These are phyloP conservation scores for Penicillium riverlandense DNA, from an alignment of 495 filamentous ascomycete species.

Conservation along the genomic window DNA sequence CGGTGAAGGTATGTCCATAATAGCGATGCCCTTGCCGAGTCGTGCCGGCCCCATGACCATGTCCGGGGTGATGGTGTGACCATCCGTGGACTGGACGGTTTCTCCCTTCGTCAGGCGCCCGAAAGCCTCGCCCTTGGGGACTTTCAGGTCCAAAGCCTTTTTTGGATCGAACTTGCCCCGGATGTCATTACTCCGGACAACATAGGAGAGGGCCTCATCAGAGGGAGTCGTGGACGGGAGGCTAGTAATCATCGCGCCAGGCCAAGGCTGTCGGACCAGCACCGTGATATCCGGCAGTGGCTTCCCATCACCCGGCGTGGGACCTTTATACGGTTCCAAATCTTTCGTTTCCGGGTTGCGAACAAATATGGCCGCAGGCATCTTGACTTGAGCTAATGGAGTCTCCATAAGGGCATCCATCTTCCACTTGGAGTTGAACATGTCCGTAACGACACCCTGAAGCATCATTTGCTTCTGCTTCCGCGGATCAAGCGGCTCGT, in stretches of 20 bases:
- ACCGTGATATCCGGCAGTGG: slow-evolving; percentile 61
- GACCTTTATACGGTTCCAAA: slow-evolving; percentile 60
- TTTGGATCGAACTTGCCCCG: slow-evolving; percentile 71
- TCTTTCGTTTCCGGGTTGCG: slow-evolving; percentile 57
- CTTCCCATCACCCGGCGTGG: slow-evolving; percentile 43
- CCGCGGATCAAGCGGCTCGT: slow-evolving; percentile 13
- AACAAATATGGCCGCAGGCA: slow-evolving; percentile 64
- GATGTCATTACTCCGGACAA: slow-evolving; percentile 64
- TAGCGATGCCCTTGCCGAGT: slow-evolving; percentile 59
- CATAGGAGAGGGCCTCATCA: slow-evolving; percentile 69
- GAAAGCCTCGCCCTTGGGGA: slow-evolving; percentile 46
- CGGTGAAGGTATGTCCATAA: slow-evolving; percentile 67
- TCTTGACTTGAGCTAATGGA: slow-evolving; percentile 54
- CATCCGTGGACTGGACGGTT: slow-evolving; percentile 46
- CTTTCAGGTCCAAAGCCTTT: slow-evolving; percentile 53
- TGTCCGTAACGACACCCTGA: slow-evolving; percentile 57
- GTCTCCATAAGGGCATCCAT: slow-evolving; percentile 60
- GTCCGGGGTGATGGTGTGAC: slow-evolving; percentile 52
- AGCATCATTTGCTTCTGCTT: slow-evolving; percentile 42
- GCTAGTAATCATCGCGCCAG: slow-evolving; percentile 53
- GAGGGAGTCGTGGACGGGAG: slow-evolving; percentile 62
- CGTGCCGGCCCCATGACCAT: slow-evolving; percentile 56
- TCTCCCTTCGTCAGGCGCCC: slow-evolving; percentile 47
- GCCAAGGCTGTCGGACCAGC: slow-evolving; percentile 75
- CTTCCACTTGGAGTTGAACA: slow-evolving; percentile 77